phyloP scores from a whole-genome alignment of 495 filamentous ascomycete species.

The Neurospora discreta region DNA sequence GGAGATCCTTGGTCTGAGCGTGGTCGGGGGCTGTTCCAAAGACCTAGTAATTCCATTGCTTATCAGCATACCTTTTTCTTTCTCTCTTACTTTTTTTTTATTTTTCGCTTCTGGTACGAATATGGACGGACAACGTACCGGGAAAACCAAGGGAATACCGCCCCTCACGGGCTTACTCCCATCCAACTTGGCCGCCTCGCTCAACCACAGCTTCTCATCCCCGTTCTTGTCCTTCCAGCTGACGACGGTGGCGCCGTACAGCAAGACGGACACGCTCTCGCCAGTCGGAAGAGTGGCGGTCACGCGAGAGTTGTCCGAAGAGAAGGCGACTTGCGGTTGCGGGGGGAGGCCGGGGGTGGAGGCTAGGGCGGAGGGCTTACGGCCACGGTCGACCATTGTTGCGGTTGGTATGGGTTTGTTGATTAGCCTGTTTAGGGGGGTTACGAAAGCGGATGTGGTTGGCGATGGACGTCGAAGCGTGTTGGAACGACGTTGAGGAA shows the following conservation, averaged over 20 bases:
- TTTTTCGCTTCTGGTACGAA: too few relatives aligned
- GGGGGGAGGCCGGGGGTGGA: conserved; percentile 53
- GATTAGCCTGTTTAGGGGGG: not conserved
- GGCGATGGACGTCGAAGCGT: not conserved
- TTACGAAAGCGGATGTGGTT: not conserved
- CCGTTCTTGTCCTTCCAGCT: conserved; percentile 79
- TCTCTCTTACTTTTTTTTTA: too few relatives aligned
- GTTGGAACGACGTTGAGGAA: not conserved
- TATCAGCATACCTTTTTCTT: not conserved
- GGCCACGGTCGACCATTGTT: conserved; percentile 67
- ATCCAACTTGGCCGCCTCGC: conserved; percentile 57
- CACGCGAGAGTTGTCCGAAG: conserved; percentile 51
- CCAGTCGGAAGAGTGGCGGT: conserved; percentile 69
- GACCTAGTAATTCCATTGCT: conserved; percentile 40
- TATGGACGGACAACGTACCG: conserved; percentile 43
- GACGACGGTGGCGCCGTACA: conserved; percentile 85
- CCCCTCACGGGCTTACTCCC: conserved; percentile 53
- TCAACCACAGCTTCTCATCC: conserved; percentile 81
- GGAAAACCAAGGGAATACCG: conserved; percentile 91
- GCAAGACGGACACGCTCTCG: conserved; percentile 72
- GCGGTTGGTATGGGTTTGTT: not conserved
- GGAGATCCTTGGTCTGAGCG: conserved; percentile 59
- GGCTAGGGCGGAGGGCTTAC: conserved; percentile 71
- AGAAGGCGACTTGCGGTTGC: conserved; percentile 56
- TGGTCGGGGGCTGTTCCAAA: conserved; percentile 75